phyloP scores from a whole-genome alignment of 306 rosid genomes.

The Prunus mongolica region DNA sequence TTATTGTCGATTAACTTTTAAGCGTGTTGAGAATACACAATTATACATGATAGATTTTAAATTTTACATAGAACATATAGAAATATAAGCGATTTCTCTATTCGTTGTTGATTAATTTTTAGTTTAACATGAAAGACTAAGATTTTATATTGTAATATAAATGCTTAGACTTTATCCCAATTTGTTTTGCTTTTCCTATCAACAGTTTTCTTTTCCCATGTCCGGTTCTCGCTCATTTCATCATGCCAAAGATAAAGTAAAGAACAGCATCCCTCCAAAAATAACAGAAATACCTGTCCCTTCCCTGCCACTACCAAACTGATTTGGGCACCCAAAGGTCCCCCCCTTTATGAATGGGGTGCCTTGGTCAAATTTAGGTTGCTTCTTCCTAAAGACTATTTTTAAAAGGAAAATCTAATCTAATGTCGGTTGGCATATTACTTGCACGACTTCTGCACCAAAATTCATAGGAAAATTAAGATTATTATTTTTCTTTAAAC shows the following conservation, averaged over 20 bases:
- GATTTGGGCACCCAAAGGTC: conserved; percentile 3
- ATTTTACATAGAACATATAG: not conserved
- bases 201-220: not conserved
- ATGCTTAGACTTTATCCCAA: not conserved
- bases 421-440: conserved; percentile 5
- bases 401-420: not conserved
- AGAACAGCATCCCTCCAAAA: not conserved
- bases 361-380: not conserved
- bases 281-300: conserved; percentile 22
- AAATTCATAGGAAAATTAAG: not conserved
- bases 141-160: no score
- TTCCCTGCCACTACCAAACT: not conserved
- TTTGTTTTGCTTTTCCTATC: not conserved
- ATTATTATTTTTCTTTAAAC: not conserved
- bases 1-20: not conserved
- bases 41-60: not conserved
- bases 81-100: not conserved
- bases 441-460: not conserved
- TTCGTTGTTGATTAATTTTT: no score
- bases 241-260: not conserved
- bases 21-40: not conserved
- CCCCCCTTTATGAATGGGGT: not conserved
- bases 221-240: not conserved
- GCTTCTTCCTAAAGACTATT: not conserved
- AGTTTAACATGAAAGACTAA: no score